Evolutionary conservation across 192 early-diverging fungal species (phyloP).

Genomic region (Entomortierella chlamydospora): DNA sequence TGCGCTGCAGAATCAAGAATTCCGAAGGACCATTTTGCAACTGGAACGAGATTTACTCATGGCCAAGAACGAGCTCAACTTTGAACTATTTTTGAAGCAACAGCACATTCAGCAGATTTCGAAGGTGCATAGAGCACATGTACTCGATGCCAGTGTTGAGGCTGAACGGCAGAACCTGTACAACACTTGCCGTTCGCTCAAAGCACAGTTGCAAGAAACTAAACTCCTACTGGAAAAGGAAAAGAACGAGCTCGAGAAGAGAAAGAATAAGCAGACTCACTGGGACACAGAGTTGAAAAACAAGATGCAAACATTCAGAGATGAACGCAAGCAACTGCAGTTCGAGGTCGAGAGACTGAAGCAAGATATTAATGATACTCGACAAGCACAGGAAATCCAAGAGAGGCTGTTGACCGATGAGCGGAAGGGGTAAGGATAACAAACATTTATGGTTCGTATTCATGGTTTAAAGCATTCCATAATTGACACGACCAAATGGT

Average conservation of each 20-base stretch:
- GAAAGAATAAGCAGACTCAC: slow-evolving; percentile 63
- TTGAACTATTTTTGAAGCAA: slow-evolving; percentile 71
- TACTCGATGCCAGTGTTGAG: slow-evolving; percentile 64
- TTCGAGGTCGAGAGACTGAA: slow-evolving; percentile 52
- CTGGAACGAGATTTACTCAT: slow-evolving; percentile 66
- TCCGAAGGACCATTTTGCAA: slow-evolving; percentile 46
- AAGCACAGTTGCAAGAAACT: slow-evolving; percentile 58
- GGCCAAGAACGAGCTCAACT: slow-evolving; percentile 68
- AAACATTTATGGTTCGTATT: neutral
- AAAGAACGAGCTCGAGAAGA: slow-evolving; percentile 55
- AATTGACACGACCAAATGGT: too few species aligned
- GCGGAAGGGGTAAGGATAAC: slow-evolving; percentile 33
- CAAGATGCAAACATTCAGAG: slow-evolving; percentile 60
- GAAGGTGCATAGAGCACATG: slow-evolving; percentile 65
- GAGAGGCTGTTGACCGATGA: slow-evolving; percentile 42
- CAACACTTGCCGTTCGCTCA: slow-evolving; percentile 61
- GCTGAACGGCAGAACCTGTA: slow-evolving; percentile 65
- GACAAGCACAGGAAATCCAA: slow-evolving; percentile 41
- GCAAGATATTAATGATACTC: slow-evolving; percentile 53
- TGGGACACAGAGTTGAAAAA: slow-evolving; percentile 65
- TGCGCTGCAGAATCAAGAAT: slow-evolving; percentile 23
- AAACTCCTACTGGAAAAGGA: slow-evolving; percentile 57
- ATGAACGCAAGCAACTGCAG: slow-evolving; percentile 61
- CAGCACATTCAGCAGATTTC: slow-evolving; percentile 72
- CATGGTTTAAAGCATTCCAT: too few species aligned